A percentile compares a stretch with the other conserved stretches of the same genome.
These are phyloP conservation scores for Dillenia turbinata DNA, from an alignment of 164 flowering plant genomes.

Conservation along the genomic window DNA sequence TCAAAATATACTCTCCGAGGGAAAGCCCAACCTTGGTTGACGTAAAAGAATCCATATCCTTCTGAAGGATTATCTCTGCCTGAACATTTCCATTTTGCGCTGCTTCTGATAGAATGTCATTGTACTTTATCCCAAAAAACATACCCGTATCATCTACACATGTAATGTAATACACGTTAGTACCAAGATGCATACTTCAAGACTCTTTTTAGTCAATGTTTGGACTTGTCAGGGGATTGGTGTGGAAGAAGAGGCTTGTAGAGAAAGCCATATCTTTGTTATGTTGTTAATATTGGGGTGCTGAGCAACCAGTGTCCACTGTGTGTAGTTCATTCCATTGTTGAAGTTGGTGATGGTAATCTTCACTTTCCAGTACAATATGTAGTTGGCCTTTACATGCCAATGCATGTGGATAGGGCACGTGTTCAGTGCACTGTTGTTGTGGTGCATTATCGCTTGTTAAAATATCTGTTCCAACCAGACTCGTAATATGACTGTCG, in stretches of 20 bases:
- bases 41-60: constrained; percentile 54
- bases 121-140: constrained; percentile 82
- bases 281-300: constrained; percentile 84
- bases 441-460: constrained; percentile 60
- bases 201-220: background rate
- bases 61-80: constrained; percentile 69
- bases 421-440: constrained; percentile 75
- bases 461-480: constrained; percentile 55
- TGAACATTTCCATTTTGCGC: constrained; percentile 75
- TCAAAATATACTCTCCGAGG: constrained; percentile 64
- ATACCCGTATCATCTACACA: constrained; percentile 85
- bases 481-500: constrained; percentile 38
- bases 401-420: constrained; percentile 75
- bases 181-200: background rate
- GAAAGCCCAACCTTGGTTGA: constrained; percentile 79
- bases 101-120: constrained; percentile 74
- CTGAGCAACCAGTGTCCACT: constrained; percentile 76
- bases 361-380: constrained; percentile 81
- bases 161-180: background rate
- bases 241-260: constrained; percentile 77
- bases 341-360: constrained; percentile 71
- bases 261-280: constrained; percentile 78
- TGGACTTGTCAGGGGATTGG: constrained; percentile 56
- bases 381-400: constrained; percentile 78
- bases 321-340: constrained; percentile 64